Percentiles rank a stretch among this genome's conserved stretches.
phyloP scores from a whole-genome alignment of 495 filamentous ascomycete genomes.

The Usnea hakonensis region DNA sequence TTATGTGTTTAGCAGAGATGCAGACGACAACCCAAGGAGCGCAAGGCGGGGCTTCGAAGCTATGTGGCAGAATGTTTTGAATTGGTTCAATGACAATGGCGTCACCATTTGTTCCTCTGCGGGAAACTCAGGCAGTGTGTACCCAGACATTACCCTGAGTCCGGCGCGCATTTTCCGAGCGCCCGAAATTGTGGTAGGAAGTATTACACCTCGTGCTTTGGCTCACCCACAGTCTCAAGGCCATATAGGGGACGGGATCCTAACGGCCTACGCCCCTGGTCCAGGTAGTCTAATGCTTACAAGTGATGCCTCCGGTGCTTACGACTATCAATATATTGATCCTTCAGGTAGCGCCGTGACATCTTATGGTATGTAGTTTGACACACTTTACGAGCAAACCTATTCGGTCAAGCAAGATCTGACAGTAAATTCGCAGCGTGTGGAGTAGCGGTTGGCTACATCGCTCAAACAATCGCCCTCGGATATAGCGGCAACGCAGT shows the following conservation, averaged over 20 bases:
- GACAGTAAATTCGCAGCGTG: background rate
- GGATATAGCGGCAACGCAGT: background rate
- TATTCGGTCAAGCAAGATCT: no score
- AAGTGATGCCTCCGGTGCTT: background rate
- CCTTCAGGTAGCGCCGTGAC: background rate
- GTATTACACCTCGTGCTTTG: background rate
- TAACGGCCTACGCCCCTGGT: background rate
- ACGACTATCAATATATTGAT: background rate
- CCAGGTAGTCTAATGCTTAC: background rate
- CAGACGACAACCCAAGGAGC: background rate
- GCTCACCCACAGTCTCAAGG: slow-evolving; percentile 6
- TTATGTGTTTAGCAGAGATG: background rate
- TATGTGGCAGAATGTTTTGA: background rate
- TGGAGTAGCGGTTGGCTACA: background rate
- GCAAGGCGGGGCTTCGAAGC: background rate
- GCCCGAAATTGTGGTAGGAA: background rate
- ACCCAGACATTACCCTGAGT: background rate
- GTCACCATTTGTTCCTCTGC: background rate
- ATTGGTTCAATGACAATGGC: background rate
- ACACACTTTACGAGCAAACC: no score
- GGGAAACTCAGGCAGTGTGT: background rate
- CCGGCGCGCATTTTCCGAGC: background rate
- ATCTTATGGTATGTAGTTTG: background rate
- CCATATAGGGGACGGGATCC: background rate
- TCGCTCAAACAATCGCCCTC: background rate